Conservation (phyloP, 208 protist species). For the Phytomonas serpens region DNA sequence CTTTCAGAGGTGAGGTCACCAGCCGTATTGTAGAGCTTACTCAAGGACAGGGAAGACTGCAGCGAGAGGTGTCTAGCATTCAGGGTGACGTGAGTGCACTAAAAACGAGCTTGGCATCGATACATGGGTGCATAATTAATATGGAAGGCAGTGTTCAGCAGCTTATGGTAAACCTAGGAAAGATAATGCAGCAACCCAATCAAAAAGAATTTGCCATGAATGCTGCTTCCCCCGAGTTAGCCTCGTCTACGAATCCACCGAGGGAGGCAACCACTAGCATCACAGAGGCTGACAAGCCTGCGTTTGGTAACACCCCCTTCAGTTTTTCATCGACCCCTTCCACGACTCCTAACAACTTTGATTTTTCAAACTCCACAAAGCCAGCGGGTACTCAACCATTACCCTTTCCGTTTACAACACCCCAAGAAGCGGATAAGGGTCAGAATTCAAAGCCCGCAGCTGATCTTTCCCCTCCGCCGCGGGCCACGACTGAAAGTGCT, state of each 20-base stretch:
- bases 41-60: background rate
- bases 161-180: background rate
- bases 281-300: background rate
- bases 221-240: background rate
- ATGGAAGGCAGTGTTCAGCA: background rate
- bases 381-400: background rate
- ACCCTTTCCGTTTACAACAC: too few species aligned
- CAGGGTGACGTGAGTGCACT: background rate
- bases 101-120: background rate
- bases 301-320: background rate
- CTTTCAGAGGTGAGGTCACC: background rate
- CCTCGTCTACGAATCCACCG: background rate
- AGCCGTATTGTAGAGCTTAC: background rate
- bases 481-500: too few species aligned
- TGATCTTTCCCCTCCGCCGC: too few species aligned
- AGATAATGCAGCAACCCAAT: background rate
- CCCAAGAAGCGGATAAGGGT: too few species aligned
- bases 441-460: too few species aligned
- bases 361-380: background rate
- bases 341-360: background rate
- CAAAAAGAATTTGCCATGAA: background rate
- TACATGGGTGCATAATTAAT: background rate
- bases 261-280: background rate
- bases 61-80: background rate
- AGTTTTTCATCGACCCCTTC: background rate